Evolutionary conservation across 345 rosid genomes (phyloP).

Genomic region (Gossypium herbaceum): DNA sequence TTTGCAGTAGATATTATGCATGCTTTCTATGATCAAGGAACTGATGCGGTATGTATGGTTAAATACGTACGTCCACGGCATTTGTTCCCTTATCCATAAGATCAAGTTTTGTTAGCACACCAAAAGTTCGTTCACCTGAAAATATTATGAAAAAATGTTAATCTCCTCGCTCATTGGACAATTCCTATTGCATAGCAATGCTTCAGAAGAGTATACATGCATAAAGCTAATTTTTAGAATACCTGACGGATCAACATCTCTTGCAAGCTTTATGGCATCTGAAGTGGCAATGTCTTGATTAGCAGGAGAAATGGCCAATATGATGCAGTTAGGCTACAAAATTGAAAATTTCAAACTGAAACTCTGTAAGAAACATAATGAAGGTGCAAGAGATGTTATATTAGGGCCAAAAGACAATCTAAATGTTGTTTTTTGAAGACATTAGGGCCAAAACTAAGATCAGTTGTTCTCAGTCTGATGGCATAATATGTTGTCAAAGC

Average conservation of each 20-base stretch:
- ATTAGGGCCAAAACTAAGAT: background rate
- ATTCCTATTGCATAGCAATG: background rate
- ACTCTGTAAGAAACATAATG: conserved; percentile 11
- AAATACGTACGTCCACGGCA: conserved; percentile 66
- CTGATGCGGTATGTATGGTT: conserved; percentile 8
- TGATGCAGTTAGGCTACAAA: conserved; percentile 92
- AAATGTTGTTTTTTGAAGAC: background rate
- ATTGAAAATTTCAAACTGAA: conserved; percentile 15
- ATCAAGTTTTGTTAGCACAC: conserved; percentile 96
- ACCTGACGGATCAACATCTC: conserved; percentile 99
- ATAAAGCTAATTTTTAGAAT: conserved; percentile 19
- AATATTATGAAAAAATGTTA: conserved; percentile 10
- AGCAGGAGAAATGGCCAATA: conserved; percentile 98
- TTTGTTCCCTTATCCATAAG: conserved; percentile 99
- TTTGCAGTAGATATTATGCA: conserved; percentile 12
- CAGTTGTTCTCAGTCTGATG: background rate
- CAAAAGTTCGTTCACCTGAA: conserved; percentile 96
- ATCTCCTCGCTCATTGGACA: background rate
- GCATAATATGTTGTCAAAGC: background rate
- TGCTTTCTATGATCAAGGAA: conserved; percentile 4
- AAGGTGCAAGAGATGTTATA: background rate
- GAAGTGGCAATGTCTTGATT: conserved; percentile 99
- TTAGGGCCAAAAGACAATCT: background rate
- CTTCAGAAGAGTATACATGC: background rate
- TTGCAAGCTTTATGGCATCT: conserved; percentile 97